phyloP scores from a whole-genome alignment of 148 eudicot genomes.

The Rheum nobile region DNA sequence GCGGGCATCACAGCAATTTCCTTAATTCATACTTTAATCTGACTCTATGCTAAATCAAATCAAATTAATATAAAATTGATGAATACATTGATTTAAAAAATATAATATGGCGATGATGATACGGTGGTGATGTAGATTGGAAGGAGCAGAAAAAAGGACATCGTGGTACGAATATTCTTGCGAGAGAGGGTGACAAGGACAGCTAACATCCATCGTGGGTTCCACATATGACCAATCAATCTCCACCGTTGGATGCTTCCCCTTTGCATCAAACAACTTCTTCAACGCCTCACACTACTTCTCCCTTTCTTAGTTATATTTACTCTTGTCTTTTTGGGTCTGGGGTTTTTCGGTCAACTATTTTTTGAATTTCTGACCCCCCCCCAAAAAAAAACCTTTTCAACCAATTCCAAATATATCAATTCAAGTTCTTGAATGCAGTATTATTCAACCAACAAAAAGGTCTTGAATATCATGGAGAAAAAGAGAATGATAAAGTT shows the following conservation, averaged over 20 bases:
- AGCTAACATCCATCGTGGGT: constrained; percentile 4
- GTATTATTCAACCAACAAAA: too few species aligned
- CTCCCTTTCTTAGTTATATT: background rate
- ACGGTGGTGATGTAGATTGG: background rate
- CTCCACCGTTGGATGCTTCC: background rate
- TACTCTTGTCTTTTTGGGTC: background rate
- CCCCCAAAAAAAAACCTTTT: background rate
- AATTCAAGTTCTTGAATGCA: background rate
- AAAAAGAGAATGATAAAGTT: background rate
- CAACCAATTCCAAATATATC: background rate
- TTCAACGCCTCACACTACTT: background rate
- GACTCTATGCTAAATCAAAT: background rate
- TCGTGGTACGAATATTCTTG: background rate
- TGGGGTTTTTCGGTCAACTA: background rate
- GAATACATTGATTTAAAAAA: background rate
- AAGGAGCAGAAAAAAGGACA: background rate
- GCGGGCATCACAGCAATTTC: background rate
- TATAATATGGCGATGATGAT: background rate
- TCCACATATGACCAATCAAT: background rate
- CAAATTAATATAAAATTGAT: too few species aligned
- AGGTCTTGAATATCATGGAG: background rate
- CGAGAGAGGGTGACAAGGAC: background rate
- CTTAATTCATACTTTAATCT: background rate
- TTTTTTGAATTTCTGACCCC: too few species aligned
- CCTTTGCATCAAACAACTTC: background rate